Conservation (phyloP, 495 filamentous ascomycete genomes). For the Xylaria venustula region DNA sequence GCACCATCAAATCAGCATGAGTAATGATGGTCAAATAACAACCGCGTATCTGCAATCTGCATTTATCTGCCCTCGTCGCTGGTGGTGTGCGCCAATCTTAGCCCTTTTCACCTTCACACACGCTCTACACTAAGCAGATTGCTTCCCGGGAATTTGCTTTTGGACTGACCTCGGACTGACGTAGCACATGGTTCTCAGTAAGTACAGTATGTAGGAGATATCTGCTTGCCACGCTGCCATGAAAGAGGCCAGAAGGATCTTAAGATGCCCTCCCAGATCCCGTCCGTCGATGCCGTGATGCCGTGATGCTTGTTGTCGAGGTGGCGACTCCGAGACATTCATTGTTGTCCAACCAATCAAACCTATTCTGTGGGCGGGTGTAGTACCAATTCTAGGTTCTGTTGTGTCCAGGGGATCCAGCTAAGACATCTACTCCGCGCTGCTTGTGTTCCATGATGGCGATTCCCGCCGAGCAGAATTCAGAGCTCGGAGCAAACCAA, state of each 20-base stretch:
- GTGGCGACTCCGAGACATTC: constrained; percentile 17
- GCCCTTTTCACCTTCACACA: not conserved
- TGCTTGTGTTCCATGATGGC: too few relatives aligned
- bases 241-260: not conserved
- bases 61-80: not conserved
- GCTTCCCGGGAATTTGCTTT: not conserved
- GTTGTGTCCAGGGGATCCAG: not conserved
- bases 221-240: not conserved
- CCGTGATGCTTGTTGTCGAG: not conserved
- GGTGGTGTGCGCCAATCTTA: not conserved
- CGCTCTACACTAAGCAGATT: constrained; percentile 5
- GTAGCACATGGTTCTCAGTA: not conserved
- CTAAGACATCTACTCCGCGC: not conserved
- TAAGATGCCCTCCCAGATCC: not conserved
- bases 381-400: not conserved
- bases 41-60: constrained; percentile 1
- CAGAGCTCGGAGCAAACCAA: not conserved
- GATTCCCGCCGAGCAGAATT: not conserved
- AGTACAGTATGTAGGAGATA: not conserved
- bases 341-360: constrained; percentile 2
- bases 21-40: constrained; percentile 6
- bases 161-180: too few relatives aligned
- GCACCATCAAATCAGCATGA: not conserved
- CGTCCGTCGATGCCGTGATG: constrained; percentile 1
- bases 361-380: not conserved